These are phyloP conservation scores for Phytophthora idaei DNA, from an alignment of 352 stramenopile genomes.

Conservation along the genomic window DNA sequence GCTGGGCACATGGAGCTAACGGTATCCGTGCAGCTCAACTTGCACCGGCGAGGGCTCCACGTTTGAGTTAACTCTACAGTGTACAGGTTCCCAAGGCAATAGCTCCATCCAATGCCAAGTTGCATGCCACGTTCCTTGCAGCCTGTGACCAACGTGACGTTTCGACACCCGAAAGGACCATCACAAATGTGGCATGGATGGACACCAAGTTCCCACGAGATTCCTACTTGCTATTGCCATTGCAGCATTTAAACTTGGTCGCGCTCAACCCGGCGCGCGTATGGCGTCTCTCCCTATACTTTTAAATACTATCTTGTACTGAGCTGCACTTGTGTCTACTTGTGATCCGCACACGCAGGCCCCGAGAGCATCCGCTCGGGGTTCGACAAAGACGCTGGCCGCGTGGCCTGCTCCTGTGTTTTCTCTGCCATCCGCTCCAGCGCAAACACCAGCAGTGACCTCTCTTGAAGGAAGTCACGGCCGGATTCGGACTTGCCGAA, in stretches of 20 bases:
- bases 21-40: neutral
- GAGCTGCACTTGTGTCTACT: slow-evolving; percentile 32
- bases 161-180: slow-evolving; percentile 5
- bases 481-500: slow-evolving; percentile 78
- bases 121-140: neutral
- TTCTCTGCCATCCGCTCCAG: slow-evolving; percentile 64
- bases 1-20: neutral
- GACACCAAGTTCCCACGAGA: slow-evolving; percentile 2
- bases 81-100: neutral
- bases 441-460: slow-evolving; percentile 73
- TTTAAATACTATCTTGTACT: slow-evolving; percentile 47
- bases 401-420: slow-evolving; percentile 30
- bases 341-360: slow-evolving; percentile 42
- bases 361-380: slow-evolving; percentile 42
- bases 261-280: slow-evolving; percentile 2
- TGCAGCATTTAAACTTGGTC: slow-evolving; percentile 23
- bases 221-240: slow-evolving; percentile 8
- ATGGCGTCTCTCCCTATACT: slow-evolving; percentile 14
- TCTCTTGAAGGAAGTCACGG: slow-evolving; percentile 79
- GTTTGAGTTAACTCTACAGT: neutral
- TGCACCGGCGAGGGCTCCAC: neutral
- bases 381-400: slow-evolving; percentile 49
- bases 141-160: slow-evolving; percentile 17
- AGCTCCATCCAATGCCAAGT: neutral
- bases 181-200: neutral